Percentiles rank a stretch among this genome's conserved stretches.
Evolutionary conservation across 1,284 basidiomycete genomes (phyloP).

Genomic region (Xerocomus subilludens): DNA sequence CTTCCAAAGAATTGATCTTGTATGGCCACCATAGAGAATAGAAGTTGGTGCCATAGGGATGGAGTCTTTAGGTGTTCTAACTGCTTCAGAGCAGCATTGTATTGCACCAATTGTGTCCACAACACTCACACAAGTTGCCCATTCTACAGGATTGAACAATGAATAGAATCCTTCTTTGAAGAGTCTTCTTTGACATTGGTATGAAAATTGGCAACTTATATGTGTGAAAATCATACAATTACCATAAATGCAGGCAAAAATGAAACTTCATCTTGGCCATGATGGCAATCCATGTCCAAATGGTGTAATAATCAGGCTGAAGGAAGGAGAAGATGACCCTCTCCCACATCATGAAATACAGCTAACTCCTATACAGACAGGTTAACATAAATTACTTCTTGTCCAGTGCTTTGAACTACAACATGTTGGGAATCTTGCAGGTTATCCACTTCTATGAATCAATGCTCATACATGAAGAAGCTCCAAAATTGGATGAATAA

Average conservation of each 20-base stretch:
- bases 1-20: too few relatives aligned
- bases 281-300: not conserved
- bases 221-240: not conserved
- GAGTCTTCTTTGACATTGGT: not conserved
- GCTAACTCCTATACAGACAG: too few relatives aligned
- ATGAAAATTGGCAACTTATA: not conserved
- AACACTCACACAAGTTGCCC: not conserved
- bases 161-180: not conserved
- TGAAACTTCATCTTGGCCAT: not conserved
- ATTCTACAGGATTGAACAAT: not conserved
- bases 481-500: not conserved
- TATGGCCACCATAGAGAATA: rapidly evolving
- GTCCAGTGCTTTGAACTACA: not conserved
- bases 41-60: not conserved
- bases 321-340: not conserved
- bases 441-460: not conserved
- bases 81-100: not conserved
- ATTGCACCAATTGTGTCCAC: not conserved
- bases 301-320: too few relatives aligned
- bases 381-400: slow-evolving; percentile 7
- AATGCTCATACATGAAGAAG: not conserved
- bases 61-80: not conserved
- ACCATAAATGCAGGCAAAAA: not conserved
- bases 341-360: not conserved
- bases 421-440: not conserved